Base-by-base conservation (phyloP, 495 filamentous ascomycete genomes). In the Stereocaulon alpinum region DNA sequence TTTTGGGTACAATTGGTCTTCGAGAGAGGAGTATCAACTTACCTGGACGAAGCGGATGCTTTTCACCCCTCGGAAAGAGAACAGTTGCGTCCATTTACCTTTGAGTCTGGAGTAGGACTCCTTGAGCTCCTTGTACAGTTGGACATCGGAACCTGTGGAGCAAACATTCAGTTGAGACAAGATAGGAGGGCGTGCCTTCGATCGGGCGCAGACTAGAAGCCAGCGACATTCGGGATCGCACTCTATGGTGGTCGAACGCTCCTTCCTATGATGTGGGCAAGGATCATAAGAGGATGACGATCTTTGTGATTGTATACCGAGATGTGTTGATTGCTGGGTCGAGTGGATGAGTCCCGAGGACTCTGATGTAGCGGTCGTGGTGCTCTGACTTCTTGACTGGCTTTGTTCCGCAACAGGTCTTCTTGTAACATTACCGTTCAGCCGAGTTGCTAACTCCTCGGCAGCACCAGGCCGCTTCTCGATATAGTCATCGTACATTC, bases 401-500 rank as follows among this genome's bases (percentile, higher is more conserved):
- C 17, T 43, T 18, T 32, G 22, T 15, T 18, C 40, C n/a, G 30
- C n/a, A n/a, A 6, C 41, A 15, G 56, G 43, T 10, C 45, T 24
- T 20, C 22, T 15, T 7, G 24, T 30, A 14, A 32, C 49, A 40
- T 34, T 34, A 20, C 9, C 42, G 41, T 71, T 69, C 1, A 74
- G 69, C 40, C 63, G 66, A 0, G 60, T 61, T 64, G 70, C 67
- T 0, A 73, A 59, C 10, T 68, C 63, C 20, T 66, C 57, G 20
- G 71, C 70, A 42, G 72, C 71, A 17, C 70, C 72, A 4, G 62
- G 63, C 20, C 67, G 60, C 11, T 44, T 50, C 51, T 75, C 72
- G n/a, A 66, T 52, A 55, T 69, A 73, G 61, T 75, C 71, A 49
- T 75, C 71, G 34, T 70, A 70, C 29, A 75, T 54, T 1, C 61